These are phyloP conservation scores for Teunomyces cretensis DNA, from an alignment of 805 yeast species.

Conservation along the genomic window DNA sequence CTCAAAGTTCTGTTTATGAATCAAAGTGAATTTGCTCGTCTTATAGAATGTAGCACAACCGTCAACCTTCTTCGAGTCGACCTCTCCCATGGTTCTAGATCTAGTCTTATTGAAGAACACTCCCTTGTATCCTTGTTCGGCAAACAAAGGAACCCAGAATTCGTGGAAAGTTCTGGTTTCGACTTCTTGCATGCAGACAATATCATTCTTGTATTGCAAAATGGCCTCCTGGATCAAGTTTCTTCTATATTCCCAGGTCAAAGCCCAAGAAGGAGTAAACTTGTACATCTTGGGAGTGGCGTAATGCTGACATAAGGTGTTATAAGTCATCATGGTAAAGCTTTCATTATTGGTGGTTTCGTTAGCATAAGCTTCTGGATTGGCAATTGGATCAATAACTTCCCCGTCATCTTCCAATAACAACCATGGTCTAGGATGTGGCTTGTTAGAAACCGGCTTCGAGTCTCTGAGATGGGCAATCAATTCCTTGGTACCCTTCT, in stretches of 20 bases:
- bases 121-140: constrained; percentile 74
- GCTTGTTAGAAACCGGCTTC: constrained; percentile 64
- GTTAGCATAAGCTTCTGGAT: constrained; percentile 31
- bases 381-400: constrained; percentile 33
- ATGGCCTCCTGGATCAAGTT: constrained; percentile 75
- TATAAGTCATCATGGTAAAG: constrained; percentile 83
- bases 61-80: constrained; percentile 86
- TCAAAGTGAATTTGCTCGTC: constrained; percentile 61
- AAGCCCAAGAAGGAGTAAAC: constrained; percentile 97
- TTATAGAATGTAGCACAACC: constrained; percentile 96
- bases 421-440: constrained; percentile 81
- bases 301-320: constrained; percentile 92
- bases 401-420: constrained; percentile 78
- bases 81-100: constrained; percentile 82
- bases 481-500: constrained; percentile 81
- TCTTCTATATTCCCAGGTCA: constrained; percentile 88
- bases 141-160: constrained; percentile 77
- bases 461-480: constrained; percentile 79
- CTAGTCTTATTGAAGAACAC: constrained; percentile 85
- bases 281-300: constrained; percentile 91
- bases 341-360: constrained; percentile 30
- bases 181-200: constrained; percentile 93
- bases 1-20: constrained; percentile 75
- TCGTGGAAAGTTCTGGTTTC: constrained; percentile 85
- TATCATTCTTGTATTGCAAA: constrained; percentile 62